Evolutionary conservation across 352 stramenopile genomes (phyloP), one percentile per base, ranked within the genome.

Genomic region (Pythium brachiatum): DNA sequence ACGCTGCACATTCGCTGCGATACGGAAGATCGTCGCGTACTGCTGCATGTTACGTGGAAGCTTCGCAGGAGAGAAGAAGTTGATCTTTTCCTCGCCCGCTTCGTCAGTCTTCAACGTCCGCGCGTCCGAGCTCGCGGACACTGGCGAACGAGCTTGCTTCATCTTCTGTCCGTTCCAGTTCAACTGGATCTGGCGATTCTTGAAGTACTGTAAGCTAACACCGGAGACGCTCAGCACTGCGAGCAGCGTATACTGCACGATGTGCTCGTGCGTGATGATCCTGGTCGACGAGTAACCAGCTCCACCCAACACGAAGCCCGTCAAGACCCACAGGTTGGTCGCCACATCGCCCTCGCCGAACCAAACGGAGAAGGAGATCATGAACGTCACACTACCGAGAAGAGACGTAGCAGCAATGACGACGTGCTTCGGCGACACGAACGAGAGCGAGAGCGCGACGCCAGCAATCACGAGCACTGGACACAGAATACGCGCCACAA

Each of bases 1-100:
- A 16, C 82, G 83, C 56, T 92, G 83, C n/a, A 96, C 87, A 34
- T 92, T 92, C 58, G 88, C 80, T 21, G 87, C 87, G 26, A 92
- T 86, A 25, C 78, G 79, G 62, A 93, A 92, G 38, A 96, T 92
- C 36, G 81, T 73, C 8, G 75, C 83, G 50, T 90, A 96, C 55
- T 90, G 87, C 62, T 92, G 83, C 85, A 96, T 94, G 52, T 94
- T 84, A 34, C 70, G 64, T 15, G 87, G 85, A 25, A 94, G 66
- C 38, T 81, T 84, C 11, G 66, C 60, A 0, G 86, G 72, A 1
- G 86, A 90, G 44, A 96, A 96, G 55, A 94, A 92, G 60, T 96
- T 96, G 25, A 86, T 65, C 52, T 74, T 84, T 44, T 89, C 76
- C 11, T 68, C 51, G 0, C 72, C 57, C 8, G 74, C 23, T 26